Base-by-base conservation (phyloP, 2,329 filamentous ascomycete genomes). In the Penicillium sp. region DNA sequence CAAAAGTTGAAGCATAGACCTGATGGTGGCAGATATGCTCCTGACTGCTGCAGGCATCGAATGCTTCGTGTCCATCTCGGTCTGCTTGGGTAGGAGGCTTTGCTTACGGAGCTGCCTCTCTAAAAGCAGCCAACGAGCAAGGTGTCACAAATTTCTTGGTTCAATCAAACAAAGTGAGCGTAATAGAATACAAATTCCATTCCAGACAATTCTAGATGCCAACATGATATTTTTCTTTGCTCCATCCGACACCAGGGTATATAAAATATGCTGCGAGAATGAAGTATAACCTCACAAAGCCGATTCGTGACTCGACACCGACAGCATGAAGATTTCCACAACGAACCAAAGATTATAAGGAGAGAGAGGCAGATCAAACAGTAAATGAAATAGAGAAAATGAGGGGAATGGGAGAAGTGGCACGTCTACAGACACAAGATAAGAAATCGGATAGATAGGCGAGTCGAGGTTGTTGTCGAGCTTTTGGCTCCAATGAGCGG, bases 221-320 rank as follows among this genome's bases (percentile, higher is more conserved):
- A 63, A 59, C 50, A 63, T 60, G 57, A 53, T 64, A 36, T 27
- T 51, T 51, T 60, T 60, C 56, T 68, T 63, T 60, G 57, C 58
- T 68, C 67, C 66, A 59, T 50, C 60, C 60, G 60, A 64, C 60
- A 64, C 62, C 55, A 66, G 70, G 67, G 67, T 71, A 69, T 70
- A 65, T 66, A 60, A 63, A 56, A 60, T 59, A 59, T 55, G 40
- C 50, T 55, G 51, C 31, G 40, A 58, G 49, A 61, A 63, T 55
- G 41, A 61, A 59, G 40, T 55, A 58, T 57, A 44, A 61, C 36
- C 33, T 46, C 55, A 36, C 27, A 49, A 46, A 46, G 40, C 22
- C 50, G 11, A 37, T 52, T 56, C 33, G 36, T 58, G 53, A 47
- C 31, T 56, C 39, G 35, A 54, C 24, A 53, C 41, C 46, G 39